Evolutionary conservation across 2,329 filamentous ascomycete species (phyloP).

Genomic region (Sporothrix protearum): DNA sequence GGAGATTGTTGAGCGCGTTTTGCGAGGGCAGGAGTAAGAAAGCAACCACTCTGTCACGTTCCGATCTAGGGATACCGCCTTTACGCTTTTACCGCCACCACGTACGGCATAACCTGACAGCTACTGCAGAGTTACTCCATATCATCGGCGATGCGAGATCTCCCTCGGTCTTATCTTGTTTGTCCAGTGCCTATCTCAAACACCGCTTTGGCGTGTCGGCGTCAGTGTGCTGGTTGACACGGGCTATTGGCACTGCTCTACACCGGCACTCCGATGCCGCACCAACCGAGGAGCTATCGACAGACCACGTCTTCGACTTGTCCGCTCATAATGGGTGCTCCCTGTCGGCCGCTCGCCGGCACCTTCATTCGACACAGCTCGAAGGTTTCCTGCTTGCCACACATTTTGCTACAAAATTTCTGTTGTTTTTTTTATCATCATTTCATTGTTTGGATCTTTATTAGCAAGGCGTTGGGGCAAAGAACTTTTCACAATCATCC

Average conservation of each 20-base stretch:
- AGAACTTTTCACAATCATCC: slow-evolving; percentile 9
- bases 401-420: slow-evolving; percentile 31
- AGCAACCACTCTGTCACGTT: not conserved
- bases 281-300: not conserved
- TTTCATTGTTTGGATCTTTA: slow-evolving; percentile 28
- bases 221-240: too few relatives aligned
- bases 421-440: not conserved
- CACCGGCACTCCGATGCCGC: not conserved
- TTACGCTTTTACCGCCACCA: not conserved
- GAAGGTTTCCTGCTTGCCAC: not conserved
- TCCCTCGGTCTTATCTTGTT: not conserved
- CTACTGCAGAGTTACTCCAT: not conserved
- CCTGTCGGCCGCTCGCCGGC: not conserved
- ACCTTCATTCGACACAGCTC: not conserved
- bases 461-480: slow-evolving; percentile 41
- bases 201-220: not conserved
- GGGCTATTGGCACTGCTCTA: not conserved
- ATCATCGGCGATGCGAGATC: not conserved
- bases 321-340: not conserved
- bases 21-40: not conserved
- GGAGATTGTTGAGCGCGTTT: too few relatives aligned
- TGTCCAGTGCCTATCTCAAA: not conserved
- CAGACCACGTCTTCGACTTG: not conserved
- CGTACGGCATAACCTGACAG: not conserved
- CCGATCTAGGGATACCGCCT: not conserved